Evolutionary conservation across 805 yeast species (phyloP), one percentile per base, ranked within the genome.

Genomic region (Pichia scutulata): DNA sequence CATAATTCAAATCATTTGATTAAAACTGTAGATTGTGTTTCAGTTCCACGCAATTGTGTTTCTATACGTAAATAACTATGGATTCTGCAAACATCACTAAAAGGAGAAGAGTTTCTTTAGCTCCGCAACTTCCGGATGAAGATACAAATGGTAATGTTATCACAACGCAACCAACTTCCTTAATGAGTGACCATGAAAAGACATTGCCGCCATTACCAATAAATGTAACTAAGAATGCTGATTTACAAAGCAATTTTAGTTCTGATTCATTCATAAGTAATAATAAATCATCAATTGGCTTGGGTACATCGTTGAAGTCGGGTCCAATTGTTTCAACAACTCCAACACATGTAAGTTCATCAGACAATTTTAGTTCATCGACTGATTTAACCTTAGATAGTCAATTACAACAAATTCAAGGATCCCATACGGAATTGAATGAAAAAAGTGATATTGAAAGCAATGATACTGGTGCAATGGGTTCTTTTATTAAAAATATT

Each of bases 41-140:
- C 3, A 23, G 4, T 10, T 22, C 18, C 12, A 7, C 7, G 10
- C 13, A 18, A 36, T 18, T 4, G 39, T 18, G 21, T 5, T 14
- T 22, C 5, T n/a, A 40, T 4, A 22, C 13, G 14, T 14, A 13
- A 23, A 43, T n/a, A 16, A 33, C 16, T 21, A 44, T 33, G 41
- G 40, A 36, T 18, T 23, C 47, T 9, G 7, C 19, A 4, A 41
- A n/a, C 10, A n/a, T n/a, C 3, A 16, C 7, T 5, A 45, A 30
- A 26, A 39, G 37, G 16, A 42, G 33, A 33, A 36, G 49, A 9
- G 12, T 41, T 12, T 40, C 47, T 7, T 33, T 43, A 5, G 51
- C 56, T 26, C 65, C 66, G 4, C 50, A 59, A 42, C 44, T 62
- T 10, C 64, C 65, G 2, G 65, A 62, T 46, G 63, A 61, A 41